phyloP scores from a whole-genome alignment of 805 yeast genomes.

The Candida verbasci region DNA sequence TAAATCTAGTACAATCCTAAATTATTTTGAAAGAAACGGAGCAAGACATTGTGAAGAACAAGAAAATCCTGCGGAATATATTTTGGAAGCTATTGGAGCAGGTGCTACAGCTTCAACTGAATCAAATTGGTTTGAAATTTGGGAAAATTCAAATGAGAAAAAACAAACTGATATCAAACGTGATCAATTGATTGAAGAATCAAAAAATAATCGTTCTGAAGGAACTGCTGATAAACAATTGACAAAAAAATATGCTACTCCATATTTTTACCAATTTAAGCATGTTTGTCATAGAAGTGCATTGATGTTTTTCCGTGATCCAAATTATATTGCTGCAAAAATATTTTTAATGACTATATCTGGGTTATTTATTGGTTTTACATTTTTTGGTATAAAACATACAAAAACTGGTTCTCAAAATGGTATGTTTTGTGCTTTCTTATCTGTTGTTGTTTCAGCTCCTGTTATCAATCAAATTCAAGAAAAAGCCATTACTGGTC shows the following conservation, averaged over 20 bases:
- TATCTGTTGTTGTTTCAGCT: conserved; percentile 54
- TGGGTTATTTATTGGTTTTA: conserved; percentile 33
- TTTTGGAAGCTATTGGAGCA: conserved; percentile 61
- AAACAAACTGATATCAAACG: conserved; percentile 10
- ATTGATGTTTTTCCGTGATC: conserved; percentile 32
- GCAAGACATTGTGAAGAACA: conserved; percentile 50
- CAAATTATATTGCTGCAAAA: conserved; percentile 39
- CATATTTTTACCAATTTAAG: conserved; percentile 15
- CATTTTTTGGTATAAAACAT: conserved; percentile 16
- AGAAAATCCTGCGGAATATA: conserved; percentile 36
- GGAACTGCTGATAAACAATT: background rate
- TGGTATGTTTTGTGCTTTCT: conserved; percentile 55
- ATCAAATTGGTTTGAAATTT: conserved; percentile 60
- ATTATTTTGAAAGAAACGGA: conserved; percentile 28
- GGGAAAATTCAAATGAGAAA: conserved; percentile 37
- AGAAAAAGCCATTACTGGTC: conserved; percentile 50
- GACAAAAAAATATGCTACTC: conserved; percentile 15
- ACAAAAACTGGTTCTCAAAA: conserved; percentile 53
- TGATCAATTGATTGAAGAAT: conserved; percentile 10
- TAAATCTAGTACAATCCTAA: conserved; percentile 15
- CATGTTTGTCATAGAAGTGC: conserved; percentile 15
- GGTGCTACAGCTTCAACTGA: conserved; percentile 65
- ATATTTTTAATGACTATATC: conserved; percentile 46
- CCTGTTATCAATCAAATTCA: conserved; percentile 62
- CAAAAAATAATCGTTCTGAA: background rate